These are phyloP conservation scores for Punica granatum DNA, from an alignment of 345 rosid species.

Conservation along the genomic window DNA sequence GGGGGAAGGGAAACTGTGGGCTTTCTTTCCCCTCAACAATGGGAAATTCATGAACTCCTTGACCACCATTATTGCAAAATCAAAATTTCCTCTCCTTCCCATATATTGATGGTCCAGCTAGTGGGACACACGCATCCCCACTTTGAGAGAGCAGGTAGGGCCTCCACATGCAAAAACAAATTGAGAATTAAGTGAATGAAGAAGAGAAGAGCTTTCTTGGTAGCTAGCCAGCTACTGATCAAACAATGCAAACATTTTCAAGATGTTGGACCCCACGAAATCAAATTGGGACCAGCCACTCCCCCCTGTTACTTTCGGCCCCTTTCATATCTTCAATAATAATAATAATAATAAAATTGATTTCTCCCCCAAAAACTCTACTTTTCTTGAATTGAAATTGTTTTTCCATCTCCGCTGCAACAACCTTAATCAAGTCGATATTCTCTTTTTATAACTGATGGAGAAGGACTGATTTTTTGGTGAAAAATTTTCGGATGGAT, in stretches of 20 bases:
- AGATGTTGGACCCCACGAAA: constrained; percentile 1
- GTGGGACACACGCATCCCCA: no score
- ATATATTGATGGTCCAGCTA: no score
- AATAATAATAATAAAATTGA: no score
- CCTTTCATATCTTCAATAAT: background rate
- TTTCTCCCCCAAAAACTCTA: no score
- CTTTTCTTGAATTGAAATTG: background rate
- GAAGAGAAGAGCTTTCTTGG: background rate
- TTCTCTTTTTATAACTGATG: no score
- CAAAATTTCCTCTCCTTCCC: background rate
- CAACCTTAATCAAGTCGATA: no score
- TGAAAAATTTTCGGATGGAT: no score
- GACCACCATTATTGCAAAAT: background rate
- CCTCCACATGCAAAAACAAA: background rate
- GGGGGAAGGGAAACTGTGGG: no score
- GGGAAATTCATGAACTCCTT: background rate
- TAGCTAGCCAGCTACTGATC: background rate
- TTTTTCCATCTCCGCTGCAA: no score
- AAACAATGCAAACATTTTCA: background rate
- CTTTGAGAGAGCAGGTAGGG: no score
- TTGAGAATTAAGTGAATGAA: background rate
- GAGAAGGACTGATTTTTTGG: no score
- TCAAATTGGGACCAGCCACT: background rate
- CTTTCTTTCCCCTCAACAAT: no score
- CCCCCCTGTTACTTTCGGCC: background rate